Base-by-base conservation (phyloP, 805 yeast species). In the Ogataea populi-albae region DNA sequence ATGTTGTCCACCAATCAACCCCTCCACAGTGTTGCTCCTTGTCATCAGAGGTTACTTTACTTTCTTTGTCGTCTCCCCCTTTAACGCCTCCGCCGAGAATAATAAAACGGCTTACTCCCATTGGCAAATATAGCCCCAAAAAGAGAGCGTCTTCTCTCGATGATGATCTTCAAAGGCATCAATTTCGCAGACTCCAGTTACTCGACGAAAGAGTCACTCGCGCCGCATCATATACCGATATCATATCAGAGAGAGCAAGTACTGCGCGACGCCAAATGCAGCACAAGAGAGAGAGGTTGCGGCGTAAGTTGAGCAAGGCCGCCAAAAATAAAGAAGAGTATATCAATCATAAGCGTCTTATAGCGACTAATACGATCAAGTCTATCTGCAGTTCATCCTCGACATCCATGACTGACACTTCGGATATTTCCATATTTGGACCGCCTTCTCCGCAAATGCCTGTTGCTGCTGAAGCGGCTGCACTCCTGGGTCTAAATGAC, bases 21-120 rank as follows among this genome's bases (percentile, higher is more conserved):
- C 43, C 47, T 12, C 43, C 35, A 7, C 16, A 23, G 5, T 25
- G n/a, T 5, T 21, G 30, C 10, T 12, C 19, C 16, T 14, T 23
- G 9, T 27, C 35, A 2, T 38, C 46, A 3, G 49, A 41, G 17
- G 29, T 40, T 22, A 35, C 42, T 16, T 12, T 38, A 4, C 17
- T 40, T 19, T 37, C 43, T 10, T 39, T 42, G 5, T 45, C 47
- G 4, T 42, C 49, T 12, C 45, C 50, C 5, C 55, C 56, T 6
- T 29, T 52, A 10, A 44, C 57, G 7, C 57, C 55, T n/a, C 57
- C 57, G 3, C 32, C 38, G 4, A 38, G 49, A 17, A 43, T 52
- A 6, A 30, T 52, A 10, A 40, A 41, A 10, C 38, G 45, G n/a
- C 40, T 52, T 12, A 52, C 57, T 7, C 57, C 57, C 6, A 23